These are phyloP conservation scores for Phytophthora europaea DNA, from an alignment of 352 stramenopile genomes.

Conservation along the genomic window DNA sequence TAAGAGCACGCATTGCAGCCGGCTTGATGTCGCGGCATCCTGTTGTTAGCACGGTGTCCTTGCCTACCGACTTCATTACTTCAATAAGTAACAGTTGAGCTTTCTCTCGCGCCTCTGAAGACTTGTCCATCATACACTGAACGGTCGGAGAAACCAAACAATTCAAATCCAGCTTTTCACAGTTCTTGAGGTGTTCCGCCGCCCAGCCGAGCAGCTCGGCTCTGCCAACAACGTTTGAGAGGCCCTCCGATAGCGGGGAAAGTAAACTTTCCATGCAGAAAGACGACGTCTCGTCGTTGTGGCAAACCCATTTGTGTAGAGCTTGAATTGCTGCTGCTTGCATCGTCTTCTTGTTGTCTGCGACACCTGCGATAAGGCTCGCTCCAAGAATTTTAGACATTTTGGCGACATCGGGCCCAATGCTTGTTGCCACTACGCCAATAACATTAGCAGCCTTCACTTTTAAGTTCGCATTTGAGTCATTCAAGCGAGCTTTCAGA, in stretches of 20 bases:
- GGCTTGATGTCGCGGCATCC: slow-evolving; percentile 88
- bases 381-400: slow-evolving; percentile 85
- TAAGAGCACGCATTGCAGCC: slow-evolving; percentile 86
- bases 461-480: slow-evolving; percentile 91
- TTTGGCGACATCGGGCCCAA: slow-evolving; percentile 81
- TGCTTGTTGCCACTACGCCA: slow-evolving; percentile 74
- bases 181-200: slow-evolving; percentile 70
- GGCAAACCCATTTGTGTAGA: slow-evolving; percentile 86
- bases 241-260: slow-evolving; percentile 68
- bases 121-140: slow-evolving; percentile 88
- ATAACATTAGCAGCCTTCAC: slow-evolving; percentile 89
- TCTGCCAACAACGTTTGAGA: slow-evolving; percentile 83
- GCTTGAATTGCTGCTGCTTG: slow-evolving; percentile 79
- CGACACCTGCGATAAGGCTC: slow-evolving; percentile 75
- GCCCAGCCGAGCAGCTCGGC: slow-evolving; percentile 84
- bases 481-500: slow-evolving; percentile 81
- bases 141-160: slow-evolving; percentile 77
- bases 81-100: slow-evolving; percentile 79
- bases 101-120: slow-evolving; percentile 84
- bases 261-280: slow-evolving; percentile 82
- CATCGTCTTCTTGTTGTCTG: slow-evolving; percentile 93
- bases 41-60: slow-evolving; percentile 72
- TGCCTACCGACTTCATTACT: slow-evolving; percentile 87
- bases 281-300: slow-evolving; percentile 73
- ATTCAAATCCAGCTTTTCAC: slow-evolving; percentile 75